A percentile compares a stretch with the other conserved stretches of the same genome.
These are phyloP conservation scores for Biscogniauxia sp. DNA, from an alignment of 2,329 filamentous ascomycete species.

Conservation along the genomic window DNA sequence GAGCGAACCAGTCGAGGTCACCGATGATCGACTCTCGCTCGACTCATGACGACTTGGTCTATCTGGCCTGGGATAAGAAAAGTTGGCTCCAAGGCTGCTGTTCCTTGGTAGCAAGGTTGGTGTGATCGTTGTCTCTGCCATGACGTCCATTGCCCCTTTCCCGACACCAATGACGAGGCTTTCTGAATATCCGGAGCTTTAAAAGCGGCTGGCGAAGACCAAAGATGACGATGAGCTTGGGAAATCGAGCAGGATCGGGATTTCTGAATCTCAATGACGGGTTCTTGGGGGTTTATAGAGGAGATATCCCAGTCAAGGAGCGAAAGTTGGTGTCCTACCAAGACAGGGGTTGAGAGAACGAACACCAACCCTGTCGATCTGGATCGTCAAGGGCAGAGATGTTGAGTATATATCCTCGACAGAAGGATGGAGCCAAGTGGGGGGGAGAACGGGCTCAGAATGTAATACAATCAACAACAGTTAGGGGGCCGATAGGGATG, in stretches of 20 bases:
- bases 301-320: conserved; percentile 2
- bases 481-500: conserved; percentile 25
- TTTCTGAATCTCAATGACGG: conserved; percentile 24
- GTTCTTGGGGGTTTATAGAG: conserved; percentile 26
- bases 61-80: conserved; percentile 34
- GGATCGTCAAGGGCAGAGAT: conserved; percentile 18
- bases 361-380: conserved; percentile 20
- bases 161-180: conserved; percentile 4
- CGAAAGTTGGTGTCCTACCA: conserved; percentile 14
- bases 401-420: conserved; percentile 16
- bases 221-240: conserved; percentile 12
- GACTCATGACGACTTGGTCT: conserved; percentile 27
- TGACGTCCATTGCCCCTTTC: conserved; percentile 14
- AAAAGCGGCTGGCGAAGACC: conserved; percentile 21
- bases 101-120: conserved; percentile 15
- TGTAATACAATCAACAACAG: conserved; percentile 23
- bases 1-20: conserved; percentile 45
- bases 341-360: conserved; percentile 16
- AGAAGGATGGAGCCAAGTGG: conserved; percentile 17
- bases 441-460: conserved; percentile 17
- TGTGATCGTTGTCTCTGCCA: conserved; percentile 1
- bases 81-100: conserved; percentile 30
- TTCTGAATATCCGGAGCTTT: conserved; percentile 9
- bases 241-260: conserved; percentile 20
- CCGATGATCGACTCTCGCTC: conserved; percentile 38